These are phyloP conservation scores for Candida palmyrensis DNA, from an alignment of 805 yeast species.

Conservation along the genomic window DNA sequence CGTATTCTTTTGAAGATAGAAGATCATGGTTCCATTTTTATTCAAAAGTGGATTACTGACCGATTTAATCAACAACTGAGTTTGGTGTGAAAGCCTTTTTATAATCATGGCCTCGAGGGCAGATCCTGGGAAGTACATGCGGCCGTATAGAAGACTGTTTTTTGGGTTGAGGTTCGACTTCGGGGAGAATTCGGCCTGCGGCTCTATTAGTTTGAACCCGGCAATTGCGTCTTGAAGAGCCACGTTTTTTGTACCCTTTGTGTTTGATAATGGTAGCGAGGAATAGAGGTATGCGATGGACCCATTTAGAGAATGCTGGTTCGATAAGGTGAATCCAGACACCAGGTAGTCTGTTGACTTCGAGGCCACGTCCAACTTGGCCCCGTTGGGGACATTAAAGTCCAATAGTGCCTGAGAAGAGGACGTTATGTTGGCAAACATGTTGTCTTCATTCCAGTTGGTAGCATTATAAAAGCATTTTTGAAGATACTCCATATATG, in stretches of 20 bases:
- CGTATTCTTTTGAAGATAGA: slow-evolving; percentile 65
- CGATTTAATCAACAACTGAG: slow-evolving; percentile 70
- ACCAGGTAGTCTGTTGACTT: slow-evolving; percentile 66
- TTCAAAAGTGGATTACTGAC: slow-evolving; percentile 59
- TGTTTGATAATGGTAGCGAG: slow-evolving; percentile 48
- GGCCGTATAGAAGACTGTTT: slow-evolving; percentile 65
- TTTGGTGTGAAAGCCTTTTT: slow-evolving; percentile 49
- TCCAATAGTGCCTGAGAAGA: slow-evolving; percentile 67
- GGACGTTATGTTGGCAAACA: slow-evolving; percentile 71
- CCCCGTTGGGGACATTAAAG: slow-evolving; percentile 66
- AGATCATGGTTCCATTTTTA: slow-evolving; percentile 53
- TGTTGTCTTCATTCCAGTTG: slow-evolving; percentile 75
- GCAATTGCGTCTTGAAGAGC: slow-evolving; percentile 64
- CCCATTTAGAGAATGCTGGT: slow-evolving; percentile 64
- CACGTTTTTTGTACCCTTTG: slow-evolving; percentile 47
- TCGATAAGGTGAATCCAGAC: slow-evolving; percentile 66
- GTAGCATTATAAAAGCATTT: slow-evolving; percentile 65
- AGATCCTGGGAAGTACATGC: slow-evolving; percentile 83
- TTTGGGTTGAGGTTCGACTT: slow-evolving; percentile 8
- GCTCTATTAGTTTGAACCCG: slow-evolving; percentile 60
- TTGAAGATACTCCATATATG: slow-evolving; percentile 84
- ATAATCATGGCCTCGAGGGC: slow-evolving; percentile 84
- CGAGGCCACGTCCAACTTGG: slow-evolving; percentile 61
- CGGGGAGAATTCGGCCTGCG: slow-evolving; percentile 23
- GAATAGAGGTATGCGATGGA: slow-evolving; percentile 79